Evolutionary conservation across 352 stramenopile genomes (phyloP).

Genomic region (Elongisporangium prolatum): DNA sequence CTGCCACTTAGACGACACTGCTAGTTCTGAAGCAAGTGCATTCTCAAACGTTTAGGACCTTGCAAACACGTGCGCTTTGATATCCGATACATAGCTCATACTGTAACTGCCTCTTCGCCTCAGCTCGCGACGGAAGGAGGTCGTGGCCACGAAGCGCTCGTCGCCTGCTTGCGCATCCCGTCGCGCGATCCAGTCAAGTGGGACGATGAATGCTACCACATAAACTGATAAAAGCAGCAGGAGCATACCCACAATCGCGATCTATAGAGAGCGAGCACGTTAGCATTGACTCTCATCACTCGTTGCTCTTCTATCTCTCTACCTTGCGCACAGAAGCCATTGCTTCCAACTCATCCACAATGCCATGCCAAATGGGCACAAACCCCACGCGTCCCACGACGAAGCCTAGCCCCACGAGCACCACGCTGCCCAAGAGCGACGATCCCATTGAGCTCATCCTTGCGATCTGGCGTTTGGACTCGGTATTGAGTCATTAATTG

Average conservation of each 20-base stretch:
- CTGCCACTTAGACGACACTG: no score
- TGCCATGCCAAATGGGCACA: conserved; percentile 34
- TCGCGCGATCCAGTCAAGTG: conserved; percentile 46
- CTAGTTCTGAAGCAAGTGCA: neutral
- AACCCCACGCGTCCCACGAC: conserved; percentile 53
- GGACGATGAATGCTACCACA: conserved; percentile 49
- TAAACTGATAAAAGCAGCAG: conserved; percentile 52
- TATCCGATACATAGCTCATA: conserved; percentile 86
- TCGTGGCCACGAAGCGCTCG: conserved; percentile 18
- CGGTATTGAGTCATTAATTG: no score
- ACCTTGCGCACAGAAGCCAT: conserved; percentile 51
- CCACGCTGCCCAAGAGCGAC: conserved; percentile 62
- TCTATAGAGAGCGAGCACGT: conserved; percentile 11
- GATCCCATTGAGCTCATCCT: conserved; percentile 11
- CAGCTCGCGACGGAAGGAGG: conserved; percentile 77
- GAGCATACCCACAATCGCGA: conserved; percentile 37
- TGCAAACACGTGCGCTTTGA: conserved; percentile 82
- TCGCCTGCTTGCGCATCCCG: conserved; percentile 18
- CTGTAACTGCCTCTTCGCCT: conserved; percentile 82
- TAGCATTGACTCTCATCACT: neutral
- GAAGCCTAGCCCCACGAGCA: conserved; percentile 57
- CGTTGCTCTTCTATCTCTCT: neutral
- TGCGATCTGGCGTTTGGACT: no score
- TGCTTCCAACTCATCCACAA: conserved; percentile 40
- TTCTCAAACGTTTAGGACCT: conserved; percentile 24